A percentile compares a stretch with the other conserved stretches of the same genome.
These are phyloP conservation scores for Mitragyna speciosa DNA, from an alignment of 257 asterid genomes.

Conservation along the genomic window DNA sequence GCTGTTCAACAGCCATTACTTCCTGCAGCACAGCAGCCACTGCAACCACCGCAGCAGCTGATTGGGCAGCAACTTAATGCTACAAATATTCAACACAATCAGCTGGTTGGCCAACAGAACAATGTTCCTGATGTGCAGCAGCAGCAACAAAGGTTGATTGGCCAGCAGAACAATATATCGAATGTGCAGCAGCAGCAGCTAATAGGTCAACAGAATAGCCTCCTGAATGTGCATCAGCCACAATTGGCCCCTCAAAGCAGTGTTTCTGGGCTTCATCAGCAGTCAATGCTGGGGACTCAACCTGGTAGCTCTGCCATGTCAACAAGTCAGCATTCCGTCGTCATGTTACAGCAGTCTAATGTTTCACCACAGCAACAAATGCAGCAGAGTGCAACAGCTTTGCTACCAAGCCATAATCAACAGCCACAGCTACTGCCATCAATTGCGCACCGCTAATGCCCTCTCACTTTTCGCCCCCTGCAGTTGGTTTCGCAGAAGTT, in stretches of 20 bases:
- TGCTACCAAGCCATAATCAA: constrained; percentile 73
- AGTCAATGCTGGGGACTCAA: constrained; percentile 75
- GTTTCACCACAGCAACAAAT: constrained; percentile 75
- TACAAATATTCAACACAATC: constrained; percentile 71
- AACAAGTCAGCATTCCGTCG: constrained; percentile 64
- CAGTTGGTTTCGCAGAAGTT: no score
- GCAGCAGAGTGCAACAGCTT: constrained; percentile 56
- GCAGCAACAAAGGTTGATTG: constrained; percentile 69
- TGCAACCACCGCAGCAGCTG: constrained; percentile 52
- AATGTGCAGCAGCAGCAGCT: constrained; percentile 69
- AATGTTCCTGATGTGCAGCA: constrained; percentile 64
- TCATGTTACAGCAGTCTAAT: constrained; percentile 73
- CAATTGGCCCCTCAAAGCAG: constrained; percentile 65
- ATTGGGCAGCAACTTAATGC: constrained; percentile 65
- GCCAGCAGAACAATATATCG: constrained; percentile 67
- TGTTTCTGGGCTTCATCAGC: constrained; percentile 80
- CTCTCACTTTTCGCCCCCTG: no score
- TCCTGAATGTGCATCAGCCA: constrained; percentile 71
- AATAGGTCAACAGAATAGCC: constrained; percentile 69
- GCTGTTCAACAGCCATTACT: constrained; percentile 59
- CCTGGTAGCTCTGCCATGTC: constrained; percentile 63
- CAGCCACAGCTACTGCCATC: no score
- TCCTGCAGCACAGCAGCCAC: constrained; percentile 62
- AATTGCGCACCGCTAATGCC: no score
- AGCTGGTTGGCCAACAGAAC: constrained; percentile 70